Base-by-base conservation (phyloP, 805 yeast species). In the Scheffersomyces spartinae region DNA sequence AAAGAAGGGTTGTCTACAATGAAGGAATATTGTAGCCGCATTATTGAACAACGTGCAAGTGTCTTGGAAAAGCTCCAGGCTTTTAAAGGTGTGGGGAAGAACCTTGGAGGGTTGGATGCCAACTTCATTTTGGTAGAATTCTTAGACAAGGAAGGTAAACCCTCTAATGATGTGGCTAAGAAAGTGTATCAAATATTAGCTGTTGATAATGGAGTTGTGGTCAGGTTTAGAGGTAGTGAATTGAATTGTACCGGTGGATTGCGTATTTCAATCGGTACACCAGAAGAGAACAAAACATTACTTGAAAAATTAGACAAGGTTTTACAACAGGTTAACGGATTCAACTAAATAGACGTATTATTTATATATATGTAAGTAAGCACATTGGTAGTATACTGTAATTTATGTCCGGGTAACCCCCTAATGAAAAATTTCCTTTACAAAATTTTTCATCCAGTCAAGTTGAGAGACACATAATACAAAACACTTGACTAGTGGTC, bases 191-290 rank as follows among this genome's bases (percentile, higher is more conserved):
- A 64, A 31, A 60, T 52, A 21, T 54, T 91, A 43, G 98, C 98
- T 0, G 67, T 64, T 15, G 66, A 68, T 13, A 70, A 74, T 23
- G 72, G 70, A 17, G 85, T 88, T 13, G 97, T 91, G 24, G 81
- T 88, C 9, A 70, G 98, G 52, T 91, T 71, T 47, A 71, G 98
- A 57, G 98, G 98, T 16, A 69, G 60, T 18, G 98, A 91, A 55
- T 65, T 74, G 23, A 94, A 94, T 19, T 91, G 98, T 47, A 56
- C 58, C 4, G 98, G 98, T 17, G 83, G 84, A 25, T 56, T 91
- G 26, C 71, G 98, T 52, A 68, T 86, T 13, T 81, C 96, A 1
- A 60, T 91, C 17, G 98, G 98, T 10, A 85, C 95, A 1, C 55
- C 49, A 14, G 71, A 68, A 28, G 97, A 91, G 52, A 88, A 84